Evolutionary conservation across 2,329 filamentous ascomycete genomes (phyloP).

Genomic region (Didymella sp.): DNA sequence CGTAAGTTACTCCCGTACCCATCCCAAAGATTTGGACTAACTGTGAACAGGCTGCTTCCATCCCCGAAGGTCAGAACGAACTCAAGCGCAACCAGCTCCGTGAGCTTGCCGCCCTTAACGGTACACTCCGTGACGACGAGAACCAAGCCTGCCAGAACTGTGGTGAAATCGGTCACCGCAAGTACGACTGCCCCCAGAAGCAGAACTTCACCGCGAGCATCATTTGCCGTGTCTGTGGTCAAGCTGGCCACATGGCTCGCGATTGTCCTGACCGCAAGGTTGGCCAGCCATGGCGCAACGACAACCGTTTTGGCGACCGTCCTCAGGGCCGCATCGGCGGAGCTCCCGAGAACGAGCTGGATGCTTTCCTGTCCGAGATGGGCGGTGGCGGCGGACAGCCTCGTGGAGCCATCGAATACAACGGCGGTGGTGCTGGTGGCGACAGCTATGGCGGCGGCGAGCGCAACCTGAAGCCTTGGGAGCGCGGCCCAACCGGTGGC

Average conservation of each 20-base stretch:
- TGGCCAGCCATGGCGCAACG: slow-evolving; percentile 90
- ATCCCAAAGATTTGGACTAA: slow-evolving; percentile 37
- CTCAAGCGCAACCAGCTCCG: slow-evolving; percentile 98
- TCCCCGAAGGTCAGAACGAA: slow-evolving; percentile 98
- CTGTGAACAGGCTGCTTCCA: slow-evolving; percentile 81
- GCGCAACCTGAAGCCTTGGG: slow-evolving; percentile 81
- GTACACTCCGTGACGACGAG: slow-evolving; percentile 97
- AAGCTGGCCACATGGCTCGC: slow-evolving; percentile 96
- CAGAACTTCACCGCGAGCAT: slow-evolving; percentile 99
- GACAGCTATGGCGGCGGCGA: slow-evolving; percentile 59
- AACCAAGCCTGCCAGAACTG: slow-evolving; percentile 99
- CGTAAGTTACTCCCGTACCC: slow-evolving; percentile 63
- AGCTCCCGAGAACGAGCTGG: slow-evolving; percentile 90
- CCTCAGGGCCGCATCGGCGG: slow-evolving; percentile 70
- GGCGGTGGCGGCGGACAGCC: slow-evolving; percentile 71
- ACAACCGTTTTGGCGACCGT: slow-evolving; percentile 60
- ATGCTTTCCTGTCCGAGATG: slow-evolving; percentile 98
- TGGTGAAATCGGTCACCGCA: slow-evolving; percentile 97
- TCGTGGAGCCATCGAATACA: slow-evolving; percentile 74
- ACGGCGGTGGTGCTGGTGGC: slow-evolving; percentile 48
- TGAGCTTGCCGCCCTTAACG: slow-evolving; percentile 96
- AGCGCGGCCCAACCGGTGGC: slow-evolving; percentile 82
- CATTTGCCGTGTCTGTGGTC: slow-evolving; percentile 97
- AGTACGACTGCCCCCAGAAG: slow-evolving; percentile 97
- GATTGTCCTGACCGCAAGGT: slow-evolving; percentile 95